A percentile compares a stretch with the other conserved stretches of the same genome.
Evolutionary conservation across 495 filamentous ascomycete species (phyloP).

Genomic region (Aspergillus carlsbadensis): DNA sequence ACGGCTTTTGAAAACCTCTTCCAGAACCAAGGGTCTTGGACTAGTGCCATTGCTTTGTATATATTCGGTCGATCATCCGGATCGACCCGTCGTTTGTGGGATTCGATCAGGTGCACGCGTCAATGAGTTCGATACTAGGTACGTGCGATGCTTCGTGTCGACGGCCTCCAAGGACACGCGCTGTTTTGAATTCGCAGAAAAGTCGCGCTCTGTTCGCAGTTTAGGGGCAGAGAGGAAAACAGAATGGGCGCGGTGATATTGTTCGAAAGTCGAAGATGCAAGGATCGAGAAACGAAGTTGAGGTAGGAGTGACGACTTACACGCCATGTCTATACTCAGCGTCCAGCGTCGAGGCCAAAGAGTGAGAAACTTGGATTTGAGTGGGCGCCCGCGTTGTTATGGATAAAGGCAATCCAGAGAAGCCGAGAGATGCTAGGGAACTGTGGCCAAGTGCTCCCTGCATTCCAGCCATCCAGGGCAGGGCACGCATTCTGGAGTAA

Average conservation of each 20-base stretch:
- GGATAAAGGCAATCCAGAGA: neutral
- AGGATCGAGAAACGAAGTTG: neutral
- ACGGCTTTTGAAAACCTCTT: slow-evolving; percentile 60
- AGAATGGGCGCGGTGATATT: no score
- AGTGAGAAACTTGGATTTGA: neutral
- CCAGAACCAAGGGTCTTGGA: slow-evolving; percentile 64
- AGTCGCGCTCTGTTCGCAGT: neutral
- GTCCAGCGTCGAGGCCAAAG: neutral
- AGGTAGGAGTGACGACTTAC: neutral
- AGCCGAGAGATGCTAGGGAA: neutral
- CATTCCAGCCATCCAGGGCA: neutral
- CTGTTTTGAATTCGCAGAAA: no score
- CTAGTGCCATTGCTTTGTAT: slow-evolving; percentile 33
- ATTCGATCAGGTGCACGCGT: neutral
- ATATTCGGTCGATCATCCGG: neutral
- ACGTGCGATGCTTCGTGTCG: neutral
- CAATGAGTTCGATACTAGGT: neutral
- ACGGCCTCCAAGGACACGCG: no score
- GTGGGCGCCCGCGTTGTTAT: neutral
- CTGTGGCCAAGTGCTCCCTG: neutral
- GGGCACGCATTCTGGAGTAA: neutral
- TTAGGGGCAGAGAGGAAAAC: no score
- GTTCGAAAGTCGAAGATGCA: neutral
- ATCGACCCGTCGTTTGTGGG: no score
- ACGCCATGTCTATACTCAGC: slow-evolving; percentile 1